These are phyloP conservation scores for Wickerhamiella siamensis DNA, from an alignment of 805 yeast species.

Conservation along the genomic window DNA sequence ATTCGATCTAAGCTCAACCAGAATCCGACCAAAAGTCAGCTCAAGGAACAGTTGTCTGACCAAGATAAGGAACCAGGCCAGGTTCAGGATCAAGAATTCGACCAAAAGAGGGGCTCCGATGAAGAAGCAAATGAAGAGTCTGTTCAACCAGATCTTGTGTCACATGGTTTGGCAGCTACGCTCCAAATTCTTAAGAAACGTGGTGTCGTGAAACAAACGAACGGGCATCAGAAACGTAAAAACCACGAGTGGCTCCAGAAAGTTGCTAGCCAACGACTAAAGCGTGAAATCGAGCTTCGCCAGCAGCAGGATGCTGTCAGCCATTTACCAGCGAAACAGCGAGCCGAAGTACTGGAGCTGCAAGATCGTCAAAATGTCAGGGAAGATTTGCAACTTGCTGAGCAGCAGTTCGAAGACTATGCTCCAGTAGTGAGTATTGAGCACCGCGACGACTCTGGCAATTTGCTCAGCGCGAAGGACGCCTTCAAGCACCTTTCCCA, in stretches of 20 bases:
- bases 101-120: neutral
- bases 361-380: slow-evolving; percentile 13
- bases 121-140: neutral
- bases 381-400: slow-evolving; percentile 23
- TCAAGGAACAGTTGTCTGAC: too few species aligned
- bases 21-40: too few species aligned
- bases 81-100: too few species aligned
- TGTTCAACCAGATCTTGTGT: slow-evolving; percentile 3
- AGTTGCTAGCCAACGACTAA: slow-evolving; percentile 16
- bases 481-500: slow-evolving; percentile 70
- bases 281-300: slow-evolving; percentile 3
- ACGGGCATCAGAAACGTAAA: slow-evolving; percentile 15
- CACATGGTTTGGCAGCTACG: slow-evolving; percentile 28
- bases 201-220: slow-evolving; percentile 10
- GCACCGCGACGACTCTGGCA: slow-evolving; percentile 54
- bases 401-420: slow-evolving; percentile 26
- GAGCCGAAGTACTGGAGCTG: slow-evolving; percentile 21
- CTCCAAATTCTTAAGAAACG: slow-evolving; percentile 25
- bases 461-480: slow-evolving; percentile 42
- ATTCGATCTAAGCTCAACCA: too few species aligned
- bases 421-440: slow-evolving; percentile 34
- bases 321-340: slow-evolving; percentile 20
- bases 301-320: neutral
- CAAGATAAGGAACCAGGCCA: too few species aligned
- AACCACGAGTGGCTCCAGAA: slow-evolving; percentile 8